A percentile compares a stretch with the other conserved stretches of the same genome.
phyloP scores from a whole-genome alignment of 495 filamentous ascomycete species.

The Lasiosphaeria miniovina region DNA sequence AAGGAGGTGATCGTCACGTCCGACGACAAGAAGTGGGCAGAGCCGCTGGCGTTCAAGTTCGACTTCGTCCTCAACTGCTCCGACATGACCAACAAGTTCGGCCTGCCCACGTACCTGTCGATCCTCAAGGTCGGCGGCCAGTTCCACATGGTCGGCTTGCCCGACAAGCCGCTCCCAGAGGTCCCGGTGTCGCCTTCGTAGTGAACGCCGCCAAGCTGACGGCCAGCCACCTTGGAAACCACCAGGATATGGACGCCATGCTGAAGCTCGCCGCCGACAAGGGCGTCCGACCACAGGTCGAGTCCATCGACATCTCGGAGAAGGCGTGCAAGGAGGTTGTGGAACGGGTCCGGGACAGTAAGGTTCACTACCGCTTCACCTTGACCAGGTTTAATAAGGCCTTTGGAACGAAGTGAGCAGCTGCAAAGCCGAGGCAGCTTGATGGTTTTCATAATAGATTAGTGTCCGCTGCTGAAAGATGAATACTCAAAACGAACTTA shows the following conservation, averaged over 20 bases:
- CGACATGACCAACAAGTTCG: slow-evolving; percentile 65
- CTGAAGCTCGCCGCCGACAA: slow-evolving; percentile 71
- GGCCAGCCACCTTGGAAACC: slow-evolving; percentile 67
- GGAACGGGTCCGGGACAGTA: slow-evolving; percentile 61
- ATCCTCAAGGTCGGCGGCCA: slow-evolving; percentile 66
- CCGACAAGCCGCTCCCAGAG: slow-evolving; percentile 60
- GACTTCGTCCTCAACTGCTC: slow-evolving; percentile 73
- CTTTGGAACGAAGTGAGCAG: slow-evolving; percentile 25
- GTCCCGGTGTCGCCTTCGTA: slow-evolving; percentile 60
- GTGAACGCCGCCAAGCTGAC: slow-evolving; percentile 62
- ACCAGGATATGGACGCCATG: slow-evolving; percentile 71
- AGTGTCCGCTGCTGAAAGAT: no score
- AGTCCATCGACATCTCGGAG: slow-evolving; percentile 66
- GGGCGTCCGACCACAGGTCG: slow-evolving; percentile 67
- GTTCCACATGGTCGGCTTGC: slow-evolving; percentile 73
- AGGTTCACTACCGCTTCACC: slow-evolving; percentile 54
- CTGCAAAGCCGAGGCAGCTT: no score
- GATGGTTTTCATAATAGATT: no score
- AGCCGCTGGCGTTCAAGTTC: slow-evolving; percentile 56
- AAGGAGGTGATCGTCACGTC: slow-evolving; percentile 63
- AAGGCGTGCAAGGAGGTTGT: slow-evolving; percentile 71
- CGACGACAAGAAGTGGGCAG: slow-evolving; percentile 60
- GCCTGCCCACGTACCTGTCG: slow-evolving; percentile 60
- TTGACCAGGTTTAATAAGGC: slow-evolving; percentile 49
- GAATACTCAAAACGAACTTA: no score